Evolutionary conservation across 2,329 filamentous ascomycete genomes (phyloP).

Genomic region (Colletotrichum shisoi): DNA sequence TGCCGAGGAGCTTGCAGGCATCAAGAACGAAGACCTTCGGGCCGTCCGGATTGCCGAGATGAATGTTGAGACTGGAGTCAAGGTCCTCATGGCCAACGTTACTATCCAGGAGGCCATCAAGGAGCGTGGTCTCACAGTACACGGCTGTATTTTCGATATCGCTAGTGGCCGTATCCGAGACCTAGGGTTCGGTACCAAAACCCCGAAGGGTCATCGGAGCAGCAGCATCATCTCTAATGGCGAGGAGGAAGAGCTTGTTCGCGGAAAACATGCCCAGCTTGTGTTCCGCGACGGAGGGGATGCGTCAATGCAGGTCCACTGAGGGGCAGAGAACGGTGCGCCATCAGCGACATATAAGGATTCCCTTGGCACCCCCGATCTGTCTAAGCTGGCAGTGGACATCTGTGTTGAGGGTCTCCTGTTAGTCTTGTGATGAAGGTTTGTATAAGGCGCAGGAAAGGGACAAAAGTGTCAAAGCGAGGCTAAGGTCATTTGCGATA

Average conservation of each 20-base stretch:
- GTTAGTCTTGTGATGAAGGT: neutral
- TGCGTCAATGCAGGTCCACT: slow-evolving; percentile 49
- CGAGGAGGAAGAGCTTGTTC: slow-evolving; percentile 50
- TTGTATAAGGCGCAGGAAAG: neutral
- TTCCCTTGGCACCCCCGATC: neutral
- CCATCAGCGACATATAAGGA: neutral
- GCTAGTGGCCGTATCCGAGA: slow-evolving; percentile 58
- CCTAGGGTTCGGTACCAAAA: slow-evolving; percentile 55
- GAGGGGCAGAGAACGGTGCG: neutral
- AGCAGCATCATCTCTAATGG: slow-evolving; percentile 20
- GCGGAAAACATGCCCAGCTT: slow-evolving; percentile 59
- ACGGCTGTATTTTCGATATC: slow-evolving; percentile 79
- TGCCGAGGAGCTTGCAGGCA: slow-evolving; percentile 62
- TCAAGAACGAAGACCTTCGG: slow-evolving; percentile 63
- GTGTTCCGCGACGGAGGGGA: slow-evolving; percentile 56
- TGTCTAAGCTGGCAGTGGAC: neutral
- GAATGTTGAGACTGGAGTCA: slow-evolving; percentile 75
- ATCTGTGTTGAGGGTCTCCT: neutral
- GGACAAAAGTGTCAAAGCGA: neutral
- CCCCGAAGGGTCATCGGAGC: slow-evolving; percentile 20
- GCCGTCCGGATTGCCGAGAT: slow-evolving; percentile 74
- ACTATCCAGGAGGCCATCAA: slow-evolving; percentile 74
- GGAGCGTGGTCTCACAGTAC: slow-evolving; percentile 75
- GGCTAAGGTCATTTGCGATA: slow-evolving; percentile 1
- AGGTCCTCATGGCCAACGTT: slow-evolving; percentile 72